phyloP scores from a whole-genome alignment of 2,329 filamentous ascomycete genomes.

The Talaromyces pinophilus region DNA sequence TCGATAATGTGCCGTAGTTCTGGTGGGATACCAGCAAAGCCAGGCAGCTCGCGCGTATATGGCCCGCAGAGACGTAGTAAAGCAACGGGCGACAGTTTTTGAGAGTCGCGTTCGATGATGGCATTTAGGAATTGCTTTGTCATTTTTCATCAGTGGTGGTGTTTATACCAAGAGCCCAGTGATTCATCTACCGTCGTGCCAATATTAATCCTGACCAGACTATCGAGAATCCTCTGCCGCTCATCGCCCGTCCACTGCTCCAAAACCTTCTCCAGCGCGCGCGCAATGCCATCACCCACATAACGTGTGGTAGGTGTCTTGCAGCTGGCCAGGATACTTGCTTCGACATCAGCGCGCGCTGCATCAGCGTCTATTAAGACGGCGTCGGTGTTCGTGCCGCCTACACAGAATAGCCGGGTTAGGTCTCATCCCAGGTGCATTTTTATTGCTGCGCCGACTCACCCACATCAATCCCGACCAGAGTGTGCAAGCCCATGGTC shows the following conservation, averaged over 20 bases:
- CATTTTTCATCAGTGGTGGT: no score
- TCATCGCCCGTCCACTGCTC: slow-evolving; percentile 35
- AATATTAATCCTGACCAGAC: slow-evolving; percentile 50
- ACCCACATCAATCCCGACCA: not conserved
- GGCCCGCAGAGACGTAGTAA: slow-evolving; percentile 53
- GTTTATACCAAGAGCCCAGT: no score
- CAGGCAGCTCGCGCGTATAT: slow-evolving; percentile 53
- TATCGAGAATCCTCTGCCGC: slow-evolving; percentile 26
- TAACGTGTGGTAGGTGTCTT: slow-evolving; percentile 46
- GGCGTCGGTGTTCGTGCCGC: slow-evolving; percentile 44
- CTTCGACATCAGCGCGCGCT: slow-evolving; percentile 28
- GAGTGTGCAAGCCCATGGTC: no score
- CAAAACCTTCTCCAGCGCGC: slow-evolving; percentile 41
- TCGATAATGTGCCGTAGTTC: slow-evolving; percentile 50
- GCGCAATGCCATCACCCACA: slow-evolving; percentile 46
- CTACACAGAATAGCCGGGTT: slow-evolving; percentile 17
- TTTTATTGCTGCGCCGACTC: no score
- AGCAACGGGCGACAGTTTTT: slow-evolving; percentile 54
- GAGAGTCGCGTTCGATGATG: slow-evolving; percentile 53
- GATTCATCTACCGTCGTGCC: slow-evolving; percentile 46
- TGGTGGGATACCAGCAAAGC: slow-evolving; percentile 53
- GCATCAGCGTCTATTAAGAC: slow-evolving; percentile 33
- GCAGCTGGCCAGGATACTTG: slow-evolving; percentile 34
- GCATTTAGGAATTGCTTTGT: slow-evolving; percentile 52
- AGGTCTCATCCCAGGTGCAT: no score